These are phyloP conservation scores for Lactifluus subvellereus DNA, from an alignment of 768 basidiomycete genomes.

Conservation along the genomic window DNA sequence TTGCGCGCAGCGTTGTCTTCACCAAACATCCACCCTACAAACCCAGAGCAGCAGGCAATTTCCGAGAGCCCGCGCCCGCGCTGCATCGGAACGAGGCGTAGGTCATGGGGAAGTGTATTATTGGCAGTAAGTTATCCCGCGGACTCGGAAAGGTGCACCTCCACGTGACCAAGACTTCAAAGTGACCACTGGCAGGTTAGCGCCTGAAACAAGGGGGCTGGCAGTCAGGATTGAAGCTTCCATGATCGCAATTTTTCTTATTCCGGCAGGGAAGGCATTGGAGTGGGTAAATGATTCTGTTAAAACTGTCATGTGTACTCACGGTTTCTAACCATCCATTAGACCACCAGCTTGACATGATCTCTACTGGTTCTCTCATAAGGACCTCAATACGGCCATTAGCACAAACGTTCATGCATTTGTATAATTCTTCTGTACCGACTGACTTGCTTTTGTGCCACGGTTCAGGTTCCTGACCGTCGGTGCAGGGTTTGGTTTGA, in stretches of 20 bases:
- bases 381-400: conserved; percentile 8
- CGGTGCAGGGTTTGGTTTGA: conserved; percentile 49
- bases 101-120: background rate
- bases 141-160: background rate
- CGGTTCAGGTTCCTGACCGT: conserved; percentile 49
- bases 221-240: too few species aligned
- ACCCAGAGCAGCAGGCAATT: conserved; percentile 1
- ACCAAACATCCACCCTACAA: too few species aligned
- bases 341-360: background rate
- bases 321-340: too few species aligned
- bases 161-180: background rate
- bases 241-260: too few species aligned
- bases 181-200: too few species aligned
- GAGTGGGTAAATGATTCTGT: background rate
- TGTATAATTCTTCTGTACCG: background rate
- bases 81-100: background rate
- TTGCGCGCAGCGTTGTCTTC: background rate
- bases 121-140: background rate
- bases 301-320: background rate
- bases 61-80: background rate
- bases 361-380: conserved; percentile 6
- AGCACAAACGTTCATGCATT: conserved; percentile 1
- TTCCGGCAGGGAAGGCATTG: too few species aligned
- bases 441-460: background rate
- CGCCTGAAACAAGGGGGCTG: too few species aligned